Evolutionary conservation across 257 asterid genomes (phyloP), one percentile per base, ranked within the genome.

Genomic region (Capsicum pubescens): DNA sequence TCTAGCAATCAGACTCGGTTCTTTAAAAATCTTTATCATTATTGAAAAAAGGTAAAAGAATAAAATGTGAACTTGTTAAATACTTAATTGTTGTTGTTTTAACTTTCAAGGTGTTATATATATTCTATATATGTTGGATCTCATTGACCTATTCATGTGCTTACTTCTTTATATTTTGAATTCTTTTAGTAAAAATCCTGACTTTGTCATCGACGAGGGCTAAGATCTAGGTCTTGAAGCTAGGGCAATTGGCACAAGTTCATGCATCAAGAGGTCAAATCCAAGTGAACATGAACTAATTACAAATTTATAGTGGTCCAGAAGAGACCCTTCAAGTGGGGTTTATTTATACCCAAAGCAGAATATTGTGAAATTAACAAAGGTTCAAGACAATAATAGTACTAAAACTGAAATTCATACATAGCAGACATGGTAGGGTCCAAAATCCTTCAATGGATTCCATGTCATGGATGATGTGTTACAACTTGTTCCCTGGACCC

Each of bases 291-390:
- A 13, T 26, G 80, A 72, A 72, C 8, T 9, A 52, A 16, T 11
- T 76, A 76, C 9, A 76, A 52, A 76, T 76, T 52, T 19, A 14
- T 21, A 52, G 63, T 76, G 81, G 60, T 19, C 48, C 60, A 48
- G 4, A 48, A 6, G 19, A 74, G 60, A 52, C 44, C 42, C 80
- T 76, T 76, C 81, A 21, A 76, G 81, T 76, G 81, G 81, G 81
- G 7, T 76, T 76, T 21, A 26, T 76, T 76, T 19, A 8, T 52
- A 52, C 8, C 48, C 39, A 44, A 76, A 54, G 81, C 46, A 52
- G 9, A 76, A 76, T 7, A 14, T 50, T 52, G 19, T 74, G 50
- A 77, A 52, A 54, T 52, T 9, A 36, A 76, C 59, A 63, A 76
- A 76, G 64, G 59, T 13, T 21, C 46, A 21, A 76, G 16, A 61